Percentiles rank a stretch among this genome's conserved stretches.
These are phyloP conservation scores for Xylaria sp. DNA, from an alignment of 2,329 filamentous ascomycete genomes.

Conservation along the genomic window DNA sequence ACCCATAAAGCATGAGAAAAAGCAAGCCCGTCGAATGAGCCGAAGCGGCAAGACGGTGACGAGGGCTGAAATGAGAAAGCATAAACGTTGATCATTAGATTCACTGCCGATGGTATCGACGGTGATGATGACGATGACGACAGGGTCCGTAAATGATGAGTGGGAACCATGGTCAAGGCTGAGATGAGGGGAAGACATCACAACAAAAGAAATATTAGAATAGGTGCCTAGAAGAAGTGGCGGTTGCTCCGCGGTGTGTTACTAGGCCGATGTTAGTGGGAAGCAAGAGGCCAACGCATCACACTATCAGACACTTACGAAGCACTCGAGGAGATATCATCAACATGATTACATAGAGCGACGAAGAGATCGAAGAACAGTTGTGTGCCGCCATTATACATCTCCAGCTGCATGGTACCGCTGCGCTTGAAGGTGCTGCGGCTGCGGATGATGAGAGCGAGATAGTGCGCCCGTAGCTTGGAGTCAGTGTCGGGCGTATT, in stretches of 20 bases:
- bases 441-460: constrained; percentile 88
- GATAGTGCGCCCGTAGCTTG: constrained; percentile 88
- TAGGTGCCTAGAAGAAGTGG: constrained; percentile 38
- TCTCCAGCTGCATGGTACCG: constrained; percentile 94
- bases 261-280: constrained; percentile 35
- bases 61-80: constrained; percentile 5
- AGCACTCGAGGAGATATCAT: constrained; percentile 64
- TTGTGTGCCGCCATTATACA: constrained; percentile 81
- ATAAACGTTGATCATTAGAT: constrained; percentile 39
- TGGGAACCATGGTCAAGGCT: constrained; percentile 9
- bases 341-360: constrained; percentile 89
- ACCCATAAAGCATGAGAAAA: constrained; percentile 22
- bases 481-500: constrained; percentile 89
- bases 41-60: background rate
- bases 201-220: constrained; percentile 6
- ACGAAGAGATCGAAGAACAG: constrained; percentile 95
- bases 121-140: constrained; percentile 24
- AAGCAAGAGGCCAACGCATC: background rate
- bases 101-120: background rate
- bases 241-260: constrained; percentile 56
- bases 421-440: constrained; percentile 89
- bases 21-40: background rate
- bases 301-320: constrained; percentile 50
- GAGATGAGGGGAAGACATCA: constrained; percentile 7
- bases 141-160: constrained; percentile 9